Evolutionary conservation across 2,329 filamentous ascomycete genomes (phyloP).

Genomic region (Chrysosporium queenslandicum): DNA sequence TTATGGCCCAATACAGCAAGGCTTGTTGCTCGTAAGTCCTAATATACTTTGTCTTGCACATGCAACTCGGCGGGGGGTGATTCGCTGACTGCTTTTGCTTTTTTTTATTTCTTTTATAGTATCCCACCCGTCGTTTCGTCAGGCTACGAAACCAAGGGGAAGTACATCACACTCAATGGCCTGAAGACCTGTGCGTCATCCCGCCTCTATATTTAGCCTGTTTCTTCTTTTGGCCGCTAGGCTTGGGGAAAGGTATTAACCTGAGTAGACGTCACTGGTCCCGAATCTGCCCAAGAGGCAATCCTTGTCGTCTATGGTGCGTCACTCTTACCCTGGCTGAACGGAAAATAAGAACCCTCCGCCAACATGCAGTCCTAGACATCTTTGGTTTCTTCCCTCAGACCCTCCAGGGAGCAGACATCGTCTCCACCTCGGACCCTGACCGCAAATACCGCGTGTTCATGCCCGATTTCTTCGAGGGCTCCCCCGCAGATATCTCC

Average conservation of each 20-base stretch:
- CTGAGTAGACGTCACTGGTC: slow-evolving; percentile 45
- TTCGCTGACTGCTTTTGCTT: not conserved
- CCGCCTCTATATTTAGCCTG: not conserved
- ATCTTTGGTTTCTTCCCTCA: slow-evolving; percentile 57
- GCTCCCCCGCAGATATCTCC: slow-evolving; percentile 54
- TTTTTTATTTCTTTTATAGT: slow-evolving; percentile 18
- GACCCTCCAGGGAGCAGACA: slow-evolving; percentile 54
- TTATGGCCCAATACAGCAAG: slow-evolving; percentile 36
- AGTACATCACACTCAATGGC: slow-evolving; percentile 50
- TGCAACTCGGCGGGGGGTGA: not conserved
- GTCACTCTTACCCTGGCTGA: slow-evolving; percentile 9
- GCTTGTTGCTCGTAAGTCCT: slow-evolving; percentile 37
- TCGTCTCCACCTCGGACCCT: slow-evolving; percentile 54
- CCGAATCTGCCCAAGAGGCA: slow-evolving; percentile 45
- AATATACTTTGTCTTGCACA: not conserved
- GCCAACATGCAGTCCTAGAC: slow-evolving; percentile 36
- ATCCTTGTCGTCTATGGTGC: slow-evolving; percentile 47
- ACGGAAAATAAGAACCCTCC: no score
- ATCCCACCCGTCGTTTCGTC: slow-evolving; percentile 36
- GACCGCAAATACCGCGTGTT: slow-evolving; percentile 68
- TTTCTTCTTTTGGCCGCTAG: no score
- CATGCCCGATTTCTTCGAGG: slow-evolving; percentile 86
- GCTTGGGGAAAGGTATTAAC: not conserved
- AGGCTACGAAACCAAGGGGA: slow-evolving; percentile 48
- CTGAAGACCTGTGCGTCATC: slow-evolving; percentile 47